Evolutionary conservation across 345 rosid species (phyloP).

Genomic region (Syzygium aqueum): DNA sequence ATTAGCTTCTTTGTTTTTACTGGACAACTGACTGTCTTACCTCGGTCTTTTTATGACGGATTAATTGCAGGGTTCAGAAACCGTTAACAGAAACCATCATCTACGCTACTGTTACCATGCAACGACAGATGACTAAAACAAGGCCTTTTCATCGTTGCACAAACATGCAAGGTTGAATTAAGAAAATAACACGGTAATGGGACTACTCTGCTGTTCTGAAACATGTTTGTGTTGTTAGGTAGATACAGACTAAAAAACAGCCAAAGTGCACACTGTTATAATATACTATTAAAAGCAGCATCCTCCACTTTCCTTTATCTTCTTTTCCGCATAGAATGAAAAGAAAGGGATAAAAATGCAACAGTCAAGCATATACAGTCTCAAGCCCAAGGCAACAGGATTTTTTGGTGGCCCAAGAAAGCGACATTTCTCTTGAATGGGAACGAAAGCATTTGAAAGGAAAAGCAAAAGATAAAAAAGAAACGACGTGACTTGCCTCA

Average conservation of each 20-base stretch:
- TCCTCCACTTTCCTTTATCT: not conserved
- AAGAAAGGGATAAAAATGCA: slow-evolving; percentile 7
- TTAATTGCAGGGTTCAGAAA: not conserved
- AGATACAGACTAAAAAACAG: not conserved
- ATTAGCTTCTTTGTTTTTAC: not conserved
- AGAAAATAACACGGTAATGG: not conserved
- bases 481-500: not conserved
- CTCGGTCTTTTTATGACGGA: not conserved
- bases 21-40: not conserved
- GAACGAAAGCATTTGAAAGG: not conserved
- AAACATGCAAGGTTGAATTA: not conserved
- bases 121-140: not conserved
- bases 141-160: not conserved
- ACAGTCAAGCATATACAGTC: slow-evolving; percentile 10
- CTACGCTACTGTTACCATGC: not conserved
- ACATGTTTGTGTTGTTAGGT: not conserved
- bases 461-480: not conserved
- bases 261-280: not conserved
- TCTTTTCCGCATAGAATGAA: not conserved
- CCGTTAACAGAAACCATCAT: not conserved
- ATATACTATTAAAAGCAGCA: not conserved
- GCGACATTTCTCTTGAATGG: not conserved
- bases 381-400: slow-evolving; percentile 21
- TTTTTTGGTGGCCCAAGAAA: slow-evolving; percentile 12
- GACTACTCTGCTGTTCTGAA: not conserved